These are phyloP conservation scores for Plicaturopsis crispa DNA, from an alignment of 768 basidiomycete genomes.

Conservation along the genomic window DNA sequence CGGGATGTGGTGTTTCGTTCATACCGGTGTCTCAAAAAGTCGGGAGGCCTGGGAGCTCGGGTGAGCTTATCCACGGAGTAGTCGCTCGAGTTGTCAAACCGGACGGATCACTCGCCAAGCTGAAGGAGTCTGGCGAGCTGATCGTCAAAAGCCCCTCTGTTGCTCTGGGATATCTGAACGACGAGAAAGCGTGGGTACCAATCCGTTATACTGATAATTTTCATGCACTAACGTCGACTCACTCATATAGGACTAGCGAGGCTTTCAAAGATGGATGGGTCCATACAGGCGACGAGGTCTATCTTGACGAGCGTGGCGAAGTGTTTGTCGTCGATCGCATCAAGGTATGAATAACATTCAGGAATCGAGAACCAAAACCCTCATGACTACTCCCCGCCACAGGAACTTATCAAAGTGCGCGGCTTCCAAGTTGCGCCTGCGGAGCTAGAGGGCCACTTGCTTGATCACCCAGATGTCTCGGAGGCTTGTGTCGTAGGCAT, in stretches of 20 bases:
- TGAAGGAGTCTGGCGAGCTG: slow-evolving; percentile 58
- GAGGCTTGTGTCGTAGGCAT: slow-evolving; percentile 63
- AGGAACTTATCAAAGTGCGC: slow-evolving; percentile 70
- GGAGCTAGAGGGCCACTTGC: slow-evolving; percentile 58
- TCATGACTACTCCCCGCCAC: slow-evolving; percentile 10
- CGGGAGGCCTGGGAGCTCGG: slow-evolving; percentile 48
- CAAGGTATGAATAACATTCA: slow-evolving; percentile 37
- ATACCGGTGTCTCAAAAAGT: slow-evolving; percentile 34
- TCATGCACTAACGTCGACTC: too few relatives aligned
- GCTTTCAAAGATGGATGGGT: slow-evolving; percentile 63
- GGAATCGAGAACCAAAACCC: background rate
- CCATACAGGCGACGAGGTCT: slow-evolving; percentile 65
- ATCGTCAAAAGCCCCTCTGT: slow-evolving; percentile 54
- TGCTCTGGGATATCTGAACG: slow-evolving; percentile 50
- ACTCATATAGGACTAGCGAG: slow-evolving; percentile 46
- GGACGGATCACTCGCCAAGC: slow-evolving; percentile 47
- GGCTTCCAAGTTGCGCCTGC: slow-evolving; percentile 56
- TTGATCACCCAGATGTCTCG: slow-evolving; percentile 50
- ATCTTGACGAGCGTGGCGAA: slow-evolving; percentile 51
- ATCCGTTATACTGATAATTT: background rate
- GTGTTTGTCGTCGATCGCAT: slow-evolving; percentile 67
- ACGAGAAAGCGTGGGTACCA: slow-evolving; percentile 48
- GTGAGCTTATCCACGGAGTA: slow-evolving; percentile 51
- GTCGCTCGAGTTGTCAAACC: slow-evolving; percentile 46
- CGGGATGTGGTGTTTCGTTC: slow-evolving; percentile 43